Percentiles rank a stretch among this genome's conserved stretches.
phyloP scores from a whole-genome alignment of 345 rosid species.

The Eucalyptus fibrosa region DNA sequence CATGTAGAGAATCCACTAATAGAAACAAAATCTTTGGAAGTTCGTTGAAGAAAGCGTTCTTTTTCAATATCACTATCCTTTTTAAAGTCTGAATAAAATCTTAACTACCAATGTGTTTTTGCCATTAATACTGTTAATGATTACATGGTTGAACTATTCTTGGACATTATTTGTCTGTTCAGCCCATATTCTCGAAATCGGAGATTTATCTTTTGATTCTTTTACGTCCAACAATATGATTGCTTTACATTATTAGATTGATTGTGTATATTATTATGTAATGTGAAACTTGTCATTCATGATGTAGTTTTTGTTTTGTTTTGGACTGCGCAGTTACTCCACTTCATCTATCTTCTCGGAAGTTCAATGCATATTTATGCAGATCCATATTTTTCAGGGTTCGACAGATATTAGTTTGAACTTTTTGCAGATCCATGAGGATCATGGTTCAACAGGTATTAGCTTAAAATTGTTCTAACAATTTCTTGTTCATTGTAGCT shows the following conservation, averaged over 20 bases:
- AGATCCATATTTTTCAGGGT: too few relatives aligned
- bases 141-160: not conserved
- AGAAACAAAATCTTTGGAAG: too few relatives aligned
- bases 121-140: too few relatives aligned
- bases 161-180: not conserved
- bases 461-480: not conserved
- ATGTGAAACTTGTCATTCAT: not conserved
- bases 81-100: too few relatives aligned
- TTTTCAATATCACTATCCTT: too few relatives aligned
- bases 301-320: not conserved
- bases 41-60: too few relatives aligned
- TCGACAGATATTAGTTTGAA: not conserved
- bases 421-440: not conserved
- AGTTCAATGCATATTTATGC: too few relatives aligned
- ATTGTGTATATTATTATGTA: not conserved
- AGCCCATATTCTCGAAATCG: not conserved
- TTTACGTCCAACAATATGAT: not conserved
- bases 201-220: not conserved
- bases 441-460: not conserved
- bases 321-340: not conserved
- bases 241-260: not conserved
- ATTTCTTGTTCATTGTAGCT: too few relatives aligned
- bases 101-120: too few relatives aligned
- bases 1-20: too few relatives aligned
- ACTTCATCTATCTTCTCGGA: too few relatives aligned